Base-by-base conservation (phyloP, 1,139 yeast genomes). In the Petasospora fabianii region DNA sequence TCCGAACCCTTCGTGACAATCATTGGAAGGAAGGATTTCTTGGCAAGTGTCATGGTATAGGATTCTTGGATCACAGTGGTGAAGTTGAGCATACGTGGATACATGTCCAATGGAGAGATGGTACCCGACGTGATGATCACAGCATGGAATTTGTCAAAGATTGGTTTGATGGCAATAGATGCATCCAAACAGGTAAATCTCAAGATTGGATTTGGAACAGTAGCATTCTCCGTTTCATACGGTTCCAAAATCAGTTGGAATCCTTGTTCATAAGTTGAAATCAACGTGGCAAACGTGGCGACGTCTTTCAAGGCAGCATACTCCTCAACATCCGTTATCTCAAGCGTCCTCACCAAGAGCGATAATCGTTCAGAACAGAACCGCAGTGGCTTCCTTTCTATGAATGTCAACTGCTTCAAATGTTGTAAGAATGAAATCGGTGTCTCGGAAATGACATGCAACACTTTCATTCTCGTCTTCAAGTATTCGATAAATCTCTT, bases 81-180 rank as follows among this genome's bases (percentile, higher is more conserved):
- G 62, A 94, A 92, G 57, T 90, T 84, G 48, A 92, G 70, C 98
- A 92, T 92, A 55, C 87, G 82, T 6, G 99, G 99, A 59, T 92
- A 92, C 99, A 92, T 92, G 57, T 94, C 98, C 60, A 92, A 74
- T 1, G 99, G 99, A 0, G 98, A 92, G 33, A 92, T 90, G 12
- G 99, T 92, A 53, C 99, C 99, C 1, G 96, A 86, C 0, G 99
- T 92, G 46, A 92, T 92, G 45, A 92, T 84, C 12, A 92, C 96
- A 0, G 97, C 84, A n/a, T 87, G 80, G 58, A 92, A 92, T 46
- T 92, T 72, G 37, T 92, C 97, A 68, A 92, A 92, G 0, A 92
- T 92, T 0, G 99, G 98, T 58, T 88, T 92, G 50, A 92, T 92
- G 4, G 98, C 98, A 51, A 94, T 94, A 0, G 97, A 88, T 0